phyloP scores from a whole-genome alignment of 2,329 filamentous ascomycete species.

The Colletotrichum melonis region DNA sequence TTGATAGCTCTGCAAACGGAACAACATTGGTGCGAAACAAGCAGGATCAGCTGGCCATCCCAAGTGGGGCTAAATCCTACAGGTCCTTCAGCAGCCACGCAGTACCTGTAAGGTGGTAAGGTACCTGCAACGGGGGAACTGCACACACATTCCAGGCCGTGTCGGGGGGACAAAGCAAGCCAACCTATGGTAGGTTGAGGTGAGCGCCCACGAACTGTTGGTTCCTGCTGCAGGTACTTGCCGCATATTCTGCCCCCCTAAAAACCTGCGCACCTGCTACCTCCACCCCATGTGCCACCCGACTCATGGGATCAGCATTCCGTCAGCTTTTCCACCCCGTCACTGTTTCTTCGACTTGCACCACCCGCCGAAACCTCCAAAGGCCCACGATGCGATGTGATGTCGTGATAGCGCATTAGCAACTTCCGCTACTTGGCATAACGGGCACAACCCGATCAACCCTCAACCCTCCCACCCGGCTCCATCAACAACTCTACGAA shows the following conservation, averaged over 20 bases:
- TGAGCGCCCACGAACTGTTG: slow-evolving; percentile 32
- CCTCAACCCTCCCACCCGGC: not conserved
- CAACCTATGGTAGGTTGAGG: too few species aligned
- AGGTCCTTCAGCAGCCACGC: not conserved
- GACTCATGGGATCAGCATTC: slow-evolving; percentile 29
- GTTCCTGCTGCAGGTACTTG: slow-evolving; percentile 37
- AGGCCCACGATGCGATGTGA: slow-evolving; percentile 16
- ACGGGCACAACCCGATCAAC: not conserved
- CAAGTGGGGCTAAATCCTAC: slow-evolving; percentile 3
- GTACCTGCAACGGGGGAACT: slow-evolving; percentile 18
- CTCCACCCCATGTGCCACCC: slow-evolving; percentile 25
- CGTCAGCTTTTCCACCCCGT: slow-evolving; percentile 28
- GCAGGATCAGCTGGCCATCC: slow-evolving; percentile 32
- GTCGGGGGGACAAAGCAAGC: slow-evolving; percentile 3
- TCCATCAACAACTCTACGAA: not conserved
- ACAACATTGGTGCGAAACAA: slow-evolving; percentile 28
- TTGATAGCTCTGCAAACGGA: slow-evolving; percentile 6
- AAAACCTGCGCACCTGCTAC: slow-evolving; percentile 15
- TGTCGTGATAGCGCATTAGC: slow-evolving; percentile 23
- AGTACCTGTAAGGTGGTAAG: not conserved
- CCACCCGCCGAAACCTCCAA: slow-evolving; percentile 17
- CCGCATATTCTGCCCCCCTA: slow-evolving; percentile 19
- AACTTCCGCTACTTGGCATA: slow-evolving; percentile 3
- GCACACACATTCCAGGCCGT: not conserved
- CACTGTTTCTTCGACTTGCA: slow-evolving; percentile 23